Evolutionary conservation across 2,329 filamentous ascomycete genomes (phyloP), one percentile per base, ranked within the genome.

Genomic region (Calonectria fujianensis): DNA sequence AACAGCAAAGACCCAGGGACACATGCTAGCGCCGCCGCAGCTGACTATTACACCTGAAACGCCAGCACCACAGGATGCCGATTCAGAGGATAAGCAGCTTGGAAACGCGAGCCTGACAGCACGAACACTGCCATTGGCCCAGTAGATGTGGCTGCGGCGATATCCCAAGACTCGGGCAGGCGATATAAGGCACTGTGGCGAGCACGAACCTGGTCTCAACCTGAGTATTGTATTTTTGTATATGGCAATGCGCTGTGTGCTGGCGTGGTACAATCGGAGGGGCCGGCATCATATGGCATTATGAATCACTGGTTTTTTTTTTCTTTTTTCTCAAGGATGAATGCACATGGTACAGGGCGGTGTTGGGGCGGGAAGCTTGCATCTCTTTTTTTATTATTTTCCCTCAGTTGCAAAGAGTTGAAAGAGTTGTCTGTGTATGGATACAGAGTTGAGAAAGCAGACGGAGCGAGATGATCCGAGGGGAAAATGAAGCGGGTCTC

Each of bases 11-110:
- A 41, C 11, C n/a, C 57, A 41, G 14, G 13, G 27, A 41, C 39
- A 69, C 72, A 75, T 14, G 29, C 67, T 82, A 8, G 59, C 81
- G n/a, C 81, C 87, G 0, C 89, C 89, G 0, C 83, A 88, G 50
- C 78, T 90, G 0, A 86, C 85, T 51, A 78, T 91, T n/a, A 90
- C 89, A 0, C 88, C 89, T 0, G 89, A 87, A 20, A 90, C 89
- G 1, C 88, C 89, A 3, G 84, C 83, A 0, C 81, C 84, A 0
- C 73, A 75, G 1, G 84, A 85, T 4, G 83, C 77, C 14, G 81
- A 83, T 9, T 76, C 84, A 4, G 85, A 87, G 61, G 82, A 83
- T 5, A 90, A 90, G 82, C 86, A 86, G 70, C 82, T 89, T 7
- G 87, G 87, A 9, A 82, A 84, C 64, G 81, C 86, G 8, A 82